Base-by-base conservation (phyloP, 2,329 filamentous ascomycete genomes). In the Paracorniculantispora psalliotae region DNA sequence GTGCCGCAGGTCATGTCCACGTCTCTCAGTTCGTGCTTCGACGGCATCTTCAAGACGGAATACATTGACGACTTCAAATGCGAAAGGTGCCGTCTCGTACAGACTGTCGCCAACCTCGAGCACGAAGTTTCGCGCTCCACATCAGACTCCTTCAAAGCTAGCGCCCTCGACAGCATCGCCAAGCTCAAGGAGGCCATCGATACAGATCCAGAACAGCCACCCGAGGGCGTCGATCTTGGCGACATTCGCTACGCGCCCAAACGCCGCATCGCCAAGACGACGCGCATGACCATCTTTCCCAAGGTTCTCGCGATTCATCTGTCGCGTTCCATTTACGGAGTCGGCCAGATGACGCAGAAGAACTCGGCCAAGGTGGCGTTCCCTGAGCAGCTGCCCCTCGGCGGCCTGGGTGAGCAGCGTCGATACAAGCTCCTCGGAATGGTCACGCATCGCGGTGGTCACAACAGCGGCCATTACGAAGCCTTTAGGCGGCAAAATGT, bases 41-140 rank as follows among this genome's bases (percentile, higher is more conserved):
- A 99, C 67, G 90, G 90, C 43, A 88, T 97, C 73, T 87, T 99
- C 65, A 96, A 96, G 74, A 91, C 91, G 0, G 94, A 99, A 72
- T 89, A 92, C 70, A 97, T 99, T 64, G 93, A 97, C 63, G 94
- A 96, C 71, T 99, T 96, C 79, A 92, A 90, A 66, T 99, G 94
- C 75, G 94, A 97, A 67, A 90, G 87, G 74, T 99, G 94, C 69
- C 86, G 92, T 23, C 79, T 99, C n/a, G 75, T 90, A 46, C 89
- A 96, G 71, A 92, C 92, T 4, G 76, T 90, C 56, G 78, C 85
- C 30, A 73, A 81, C 53, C 83, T 91, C 63, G 77, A 84, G 62
- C 75, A 79, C 7, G 85, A 91, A 63, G 70, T 88, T 35, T 73
- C 77, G 35, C 81, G 76, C 58, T 79, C 82, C 3, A 79, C 72